A percentile compares a stretch with the other conserved stretches of the same genome.
Conservation (phyloP, 2,329 filamentous ascomycete genomes). For the Ophiostoma quercus region DNA sequence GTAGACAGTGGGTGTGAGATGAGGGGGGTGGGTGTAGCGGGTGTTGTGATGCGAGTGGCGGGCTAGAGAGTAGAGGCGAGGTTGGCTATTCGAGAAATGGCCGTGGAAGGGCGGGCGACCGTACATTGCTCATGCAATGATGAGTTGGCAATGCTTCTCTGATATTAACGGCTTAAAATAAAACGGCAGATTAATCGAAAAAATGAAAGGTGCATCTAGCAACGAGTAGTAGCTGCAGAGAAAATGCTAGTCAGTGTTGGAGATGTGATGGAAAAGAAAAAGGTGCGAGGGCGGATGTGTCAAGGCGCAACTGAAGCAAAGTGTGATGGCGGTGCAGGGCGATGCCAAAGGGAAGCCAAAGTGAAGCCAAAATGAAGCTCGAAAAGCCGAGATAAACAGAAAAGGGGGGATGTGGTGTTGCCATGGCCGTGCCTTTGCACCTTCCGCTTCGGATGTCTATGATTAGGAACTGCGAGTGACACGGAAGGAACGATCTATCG, state of each 20-base stretch:
- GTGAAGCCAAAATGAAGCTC: slow-evolving; percentile 4
- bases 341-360: neutral
- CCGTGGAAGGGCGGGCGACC: slow-evolving; percentile 30
- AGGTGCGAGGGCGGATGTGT: neutral
- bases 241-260: neutral
- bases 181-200: neutral
- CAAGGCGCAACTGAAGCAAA: neutral
- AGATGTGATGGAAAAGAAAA: neutral
- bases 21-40: slow-evolving; percentile 6
- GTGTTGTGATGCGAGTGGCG: neutral
- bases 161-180: slow-evolving; percentile 42
- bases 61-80: neutral
- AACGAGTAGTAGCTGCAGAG: neutral
- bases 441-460: neutral
- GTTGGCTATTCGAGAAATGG: slow-evolving; percentile 15
- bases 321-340: neutral
- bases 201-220: neutral
- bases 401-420: neutral
- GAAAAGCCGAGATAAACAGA: neutral
- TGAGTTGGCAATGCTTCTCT: slow-evolving; percentile 64
- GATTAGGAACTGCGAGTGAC: neutral
- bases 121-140: slow-evolving; percentile 58
- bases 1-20: neutral
- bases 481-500: neutral
- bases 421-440: neutral